These are phyloP conservation scores for Urochloa ruziziensis DNA, from an alignment of 176 grass and related monocot genomes.

Conservation along the genomic window DNA sequence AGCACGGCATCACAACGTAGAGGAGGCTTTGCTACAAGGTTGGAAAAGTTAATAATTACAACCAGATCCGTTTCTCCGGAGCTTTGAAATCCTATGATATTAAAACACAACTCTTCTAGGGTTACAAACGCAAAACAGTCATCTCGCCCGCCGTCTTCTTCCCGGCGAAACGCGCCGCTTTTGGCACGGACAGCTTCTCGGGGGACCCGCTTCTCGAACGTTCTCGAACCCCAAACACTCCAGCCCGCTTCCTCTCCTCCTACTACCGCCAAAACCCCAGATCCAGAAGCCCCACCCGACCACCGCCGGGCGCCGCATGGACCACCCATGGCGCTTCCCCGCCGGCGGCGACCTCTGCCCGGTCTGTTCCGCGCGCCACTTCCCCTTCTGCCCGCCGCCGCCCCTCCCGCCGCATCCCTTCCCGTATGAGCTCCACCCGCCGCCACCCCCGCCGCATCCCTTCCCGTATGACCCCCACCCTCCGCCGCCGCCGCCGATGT, in stretches of 20 bases:
- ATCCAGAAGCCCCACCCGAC: constrained; percentile 4
- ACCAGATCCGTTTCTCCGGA: neutral
- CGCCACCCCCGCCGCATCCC: constrained; percentile 32
- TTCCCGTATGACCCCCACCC: constrained; percentile 19
- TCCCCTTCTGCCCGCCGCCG: constrained; percentile 76
- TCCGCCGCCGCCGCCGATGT: constrained; percentile 37
- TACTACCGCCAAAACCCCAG: constrained; percentile 9
- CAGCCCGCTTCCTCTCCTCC: neutral
- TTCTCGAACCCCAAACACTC: constrained; percentile 16
- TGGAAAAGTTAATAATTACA: neutral
- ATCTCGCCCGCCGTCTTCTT: neutral
- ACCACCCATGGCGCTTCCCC: constrained; percentile 64
- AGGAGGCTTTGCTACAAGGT: no score
- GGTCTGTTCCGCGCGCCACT: constrained; percentile 67
- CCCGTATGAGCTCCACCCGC: constrained; percentile 50
- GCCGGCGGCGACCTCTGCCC: constrained; percentile 58
- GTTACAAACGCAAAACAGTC: neutral
- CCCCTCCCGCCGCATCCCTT: constrained; percentile 57
- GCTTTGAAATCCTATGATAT: no score
- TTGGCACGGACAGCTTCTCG: neutral
- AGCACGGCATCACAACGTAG: no score
- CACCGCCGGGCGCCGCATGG: constrained; percentile 37
- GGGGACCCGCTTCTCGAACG: constrained; percentile 24
- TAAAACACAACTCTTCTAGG: neutral
- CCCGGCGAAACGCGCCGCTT: neutral